These are phyloP conservation scores for Psilocybe cubensis DNA, from an alignment of 768 basidiomycete genomes.

Conservation along the genomic window DNA sequence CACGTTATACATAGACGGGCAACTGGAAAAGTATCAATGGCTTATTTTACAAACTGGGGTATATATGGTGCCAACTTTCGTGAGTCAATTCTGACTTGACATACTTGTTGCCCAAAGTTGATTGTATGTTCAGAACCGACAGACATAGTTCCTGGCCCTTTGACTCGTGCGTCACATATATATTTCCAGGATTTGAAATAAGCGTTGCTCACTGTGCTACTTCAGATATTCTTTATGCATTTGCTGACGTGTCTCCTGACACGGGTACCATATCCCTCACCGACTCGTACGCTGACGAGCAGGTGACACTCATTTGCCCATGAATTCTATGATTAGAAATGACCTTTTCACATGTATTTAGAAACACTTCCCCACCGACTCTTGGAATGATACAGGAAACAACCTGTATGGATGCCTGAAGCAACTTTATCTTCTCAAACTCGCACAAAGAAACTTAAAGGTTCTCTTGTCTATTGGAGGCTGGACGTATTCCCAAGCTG, in stretches of 20 bases:
- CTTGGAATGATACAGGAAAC: slow-evolving; percentile 74
- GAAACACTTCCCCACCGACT: slow-evolving; percentile 76
- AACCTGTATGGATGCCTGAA: slow-evolving; percentile 85
- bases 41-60: slow-evolving; percentile 68
- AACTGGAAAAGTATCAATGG: slow-evolving; percentile 42
- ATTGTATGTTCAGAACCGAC: slow-evolving; percentile 55
- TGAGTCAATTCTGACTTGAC: slow-evolving; percentile 28
- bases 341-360: slow-evolving; percentile 22
- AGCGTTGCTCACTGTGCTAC: neutral
- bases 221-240: slow-evolving; percentile 73
- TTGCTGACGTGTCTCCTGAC: slow-evolving; percentile 69
- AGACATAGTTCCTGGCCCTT: slow-evolving; percentile 55
- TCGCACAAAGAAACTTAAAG: slow-evolving; percentile 57
- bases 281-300: slow-evolving; percentile 75
- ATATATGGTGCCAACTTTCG: slow-evolving; percentile 70
- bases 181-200: neutral
- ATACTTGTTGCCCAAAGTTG: slow-evolving; percentile 1
- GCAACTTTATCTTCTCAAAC: slow-evolving; percentile 68
- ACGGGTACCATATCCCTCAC: slow-evolving; percentile 69
- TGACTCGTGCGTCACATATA: slow-evolving; percentile 58
- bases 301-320: slow-evolving; percentile 39
- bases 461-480: slow-evolving; percentile 59
- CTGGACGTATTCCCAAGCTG: slow-evolving; percentile 71
- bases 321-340: neutral
- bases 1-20: slow-evolving; percentile 45